A percentile compares a stretch with the other conserved stretches of the same genome.
phyloP scores from a whole-genome alignment of 257 asterid species.

The Striga asiatica region DNA sequence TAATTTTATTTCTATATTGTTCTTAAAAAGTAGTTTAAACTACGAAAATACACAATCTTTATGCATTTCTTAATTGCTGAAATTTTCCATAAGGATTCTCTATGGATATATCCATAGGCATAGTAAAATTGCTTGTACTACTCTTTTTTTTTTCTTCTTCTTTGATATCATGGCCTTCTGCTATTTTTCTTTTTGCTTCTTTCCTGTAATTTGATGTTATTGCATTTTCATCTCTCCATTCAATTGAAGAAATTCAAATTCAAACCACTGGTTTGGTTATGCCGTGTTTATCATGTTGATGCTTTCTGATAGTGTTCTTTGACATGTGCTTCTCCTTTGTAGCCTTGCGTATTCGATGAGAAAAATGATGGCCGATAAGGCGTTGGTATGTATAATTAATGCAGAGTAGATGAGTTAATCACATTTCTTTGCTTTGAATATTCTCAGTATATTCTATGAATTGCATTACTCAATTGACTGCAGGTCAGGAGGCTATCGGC shows the following conservation, averaged over 20 bases:
- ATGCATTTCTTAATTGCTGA: background rate
- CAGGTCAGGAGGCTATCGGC: constrained; percentile 98
- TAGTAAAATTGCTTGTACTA: background rate
- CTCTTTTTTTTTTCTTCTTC: background rate
- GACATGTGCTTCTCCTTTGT: constrained; percentile 17
- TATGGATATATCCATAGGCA: background rate
- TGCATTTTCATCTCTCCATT: too few relatives aligned
- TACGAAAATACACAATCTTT: background rate
- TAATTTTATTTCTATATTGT: background rate
- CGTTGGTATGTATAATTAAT: constrained; percentile 48
- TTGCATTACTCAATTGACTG: constrained; percentile 12
- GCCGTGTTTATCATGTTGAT: background rate
- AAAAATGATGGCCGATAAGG: constrained; percentile 98
- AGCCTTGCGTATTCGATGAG: constrained; percentile 99
- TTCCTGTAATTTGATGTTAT: too few relatives aligned
- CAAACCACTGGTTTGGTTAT: background rate
- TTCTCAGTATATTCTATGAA: background rate
- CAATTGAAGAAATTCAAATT: too few relatives aligned
- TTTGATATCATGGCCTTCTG: background rate
- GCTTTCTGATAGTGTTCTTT: background rate
- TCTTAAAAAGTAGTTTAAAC: background rate
- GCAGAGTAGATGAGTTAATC: background rate
- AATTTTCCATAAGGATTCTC: background rate
- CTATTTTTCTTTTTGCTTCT: too few relatives aligned
- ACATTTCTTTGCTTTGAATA: constrained; percentile 4